A percentile compares a stretch with the other conserved stretches of the same genome.
Conservation (phyloP, 495 filamentous ascomycete species). For the Jackrogersella minutella region DNA sequence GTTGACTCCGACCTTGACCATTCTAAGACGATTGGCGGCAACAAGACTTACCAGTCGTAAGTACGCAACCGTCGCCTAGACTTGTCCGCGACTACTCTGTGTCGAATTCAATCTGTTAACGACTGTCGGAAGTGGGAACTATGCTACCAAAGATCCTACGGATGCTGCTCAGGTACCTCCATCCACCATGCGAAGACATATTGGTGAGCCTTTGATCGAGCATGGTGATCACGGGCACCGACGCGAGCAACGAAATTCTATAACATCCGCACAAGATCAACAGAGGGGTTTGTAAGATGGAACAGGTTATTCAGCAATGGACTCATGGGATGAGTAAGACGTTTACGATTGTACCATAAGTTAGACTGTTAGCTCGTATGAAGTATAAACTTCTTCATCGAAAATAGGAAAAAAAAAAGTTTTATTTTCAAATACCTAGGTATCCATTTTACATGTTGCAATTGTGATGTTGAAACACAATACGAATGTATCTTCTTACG, state of each 20-base stretch:
- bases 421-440: too few species aligned
- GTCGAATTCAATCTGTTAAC: conserved; percentile 23
- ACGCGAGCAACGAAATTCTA: conserved; percentile 50
- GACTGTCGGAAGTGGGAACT: conserved; percentile 4
- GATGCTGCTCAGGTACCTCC: conserved; percentile 60
- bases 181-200: conserved; percentile 48
- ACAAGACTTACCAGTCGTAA: conserved; percentile 59
- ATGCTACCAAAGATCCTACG: conserved; percentile 47
- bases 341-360: conserved; percentile 1
- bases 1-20: conserved; percentile 60
- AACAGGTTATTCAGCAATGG: conserved; percentile 8
- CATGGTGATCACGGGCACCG: conserved; percentile 48
- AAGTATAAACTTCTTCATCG: background rate
- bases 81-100: background rate
- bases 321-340: conserved; percentile 1
- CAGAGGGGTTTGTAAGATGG: conserved; percentile 48
- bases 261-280: conserved; percentile 50
- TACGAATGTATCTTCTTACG: too few species aligned
- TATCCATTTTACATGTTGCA: too few species aligned
- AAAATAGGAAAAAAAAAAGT: too few species aligned
- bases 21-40: conserved; percentile 53
- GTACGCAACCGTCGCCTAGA: conserved; percentile 33
- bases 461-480: too few species aligned
- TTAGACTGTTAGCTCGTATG: background rate
- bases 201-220: conserved; percentile 51